phyloP scores from a whole-genome alignment of 129 eudicot species.

The Arctium minus region DNA sequence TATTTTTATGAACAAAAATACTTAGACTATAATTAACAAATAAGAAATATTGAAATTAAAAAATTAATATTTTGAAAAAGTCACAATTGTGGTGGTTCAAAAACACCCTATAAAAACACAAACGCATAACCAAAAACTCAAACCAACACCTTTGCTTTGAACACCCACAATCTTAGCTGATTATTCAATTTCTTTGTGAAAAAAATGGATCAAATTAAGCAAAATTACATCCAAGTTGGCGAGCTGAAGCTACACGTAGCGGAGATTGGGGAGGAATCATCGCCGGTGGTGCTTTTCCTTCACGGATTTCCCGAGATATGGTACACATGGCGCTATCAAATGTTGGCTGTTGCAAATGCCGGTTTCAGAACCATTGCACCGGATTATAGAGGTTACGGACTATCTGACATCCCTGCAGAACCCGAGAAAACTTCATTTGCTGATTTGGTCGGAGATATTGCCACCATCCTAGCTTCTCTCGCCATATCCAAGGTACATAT shows the following conservation, averaged over 20 bases:
- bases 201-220: constrained; percentile 37
- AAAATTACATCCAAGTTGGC: constrained; percentile 24
- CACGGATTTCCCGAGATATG: constrained; percentile 52
- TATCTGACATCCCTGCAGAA: constrained; percentile 36
- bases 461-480: constrained; percentile 33
- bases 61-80: background rate
- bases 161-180: background rate
- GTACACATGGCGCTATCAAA: constrained; percentile 58
- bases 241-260: constrained; percentile 45
- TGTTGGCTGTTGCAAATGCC: constrained; percentile 38
- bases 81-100: background rate
- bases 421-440: constrained; percentile 29
- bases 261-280: constrained; percentile 28
- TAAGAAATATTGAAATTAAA: background rate
- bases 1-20: background rate
- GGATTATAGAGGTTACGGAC: constrained; percentile 47
- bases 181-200: background rate
- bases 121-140: background rate
- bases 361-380: constrained; percentile 38
- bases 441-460: constrained; percentile 33
- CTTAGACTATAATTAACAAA: background rate
- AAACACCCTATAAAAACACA: background rate
- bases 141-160: background rate
- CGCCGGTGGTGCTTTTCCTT: constrained; percentile 32
- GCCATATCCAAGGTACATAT: constrained; percentile 36